A percentile compares a stretch with the other conserved stretches of the same genome.
Conservation (phyloP, 257 asterid species). For the Euphrasia confusa region DNA sequence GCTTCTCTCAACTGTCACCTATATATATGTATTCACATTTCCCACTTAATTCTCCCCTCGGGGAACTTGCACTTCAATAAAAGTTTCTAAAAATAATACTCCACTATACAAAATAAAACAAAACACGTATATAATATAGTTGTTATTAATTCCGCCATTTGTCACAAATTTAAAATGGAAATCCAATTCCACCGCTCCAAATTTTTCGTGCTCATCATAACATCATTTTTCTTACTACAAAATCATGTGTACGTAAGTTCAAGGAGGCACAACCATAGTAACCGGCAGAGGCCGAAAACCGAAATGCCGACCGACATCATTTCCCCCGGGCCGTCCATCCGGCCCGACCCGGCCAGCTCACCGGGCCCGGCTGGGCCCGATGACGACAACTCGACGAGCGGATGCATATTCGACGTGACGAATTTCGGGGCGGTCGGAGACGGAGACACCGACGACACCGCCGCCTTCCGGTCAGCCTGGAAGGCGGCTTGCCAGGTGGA, state of each 20-base stretch:
- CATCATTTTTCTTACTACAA: conserved; percentile 21
- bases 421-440: conserved; percentile 79
- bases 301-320: conserved; percentile 5
- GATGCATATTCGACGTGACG: conserved; percentile 61
- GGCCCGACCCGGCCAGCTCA: conserved; percentile 17
- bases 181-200: not conserved
- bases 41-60: not conserved
- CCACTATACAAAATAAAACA: not conserved
- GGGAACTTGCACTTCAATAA: not conserved
- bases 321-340: conserved; percentile 38
- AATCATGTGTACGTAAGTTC: conserved; percentile 24
- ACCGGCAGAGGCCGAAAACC: conserved; percentile 36
- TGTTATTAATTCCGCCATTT: not conserved
- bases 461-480: conserved; percentile 82
- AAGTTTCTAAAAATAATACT: not conserved
- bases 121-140: too few relatives aligned
- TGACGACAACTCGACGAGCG: conserved; percentile 5
- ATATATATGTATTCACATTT: too few relatives aligned
- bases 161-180: conserved; percentile 33
- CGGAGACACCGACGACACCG: conserved; percentile 72
- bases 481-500: conserved; percentile 78
- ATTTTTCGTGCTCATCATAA: conserved; percentile 18
- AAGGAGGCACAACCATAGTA: conserved; percentile 30
- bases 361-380: conserved; percentile 6
- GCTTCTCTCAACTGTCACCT: not conserved